Percentiles rank a stretch among this genome's conserved stretches.
Conservation (phyloP, 179 eudicot genomes). For the Heliamphora pulchella region DNA sequence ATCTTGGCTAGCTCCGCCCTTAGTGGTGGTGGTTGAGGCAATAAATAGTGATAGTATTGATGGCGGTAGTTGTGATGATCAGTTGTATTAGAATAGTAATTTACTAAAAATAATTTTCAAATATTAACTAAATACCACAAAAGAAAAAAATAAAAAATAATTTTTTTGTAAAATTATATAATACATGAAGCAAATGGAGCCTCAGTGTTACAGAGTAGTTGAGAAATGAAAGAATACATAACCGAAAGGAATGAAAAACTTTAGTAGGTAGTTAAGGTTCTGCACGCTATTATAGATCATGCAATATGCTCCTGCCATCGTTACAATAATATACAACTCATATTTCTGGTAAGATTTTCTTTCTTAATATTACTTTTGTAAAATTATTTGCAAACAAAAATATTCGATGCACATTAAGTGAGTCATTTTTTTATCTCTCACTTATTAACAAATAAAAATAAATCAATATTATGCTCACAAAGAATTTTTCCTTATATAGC, state of each 20-base stretch:
- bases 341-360: not conserved
- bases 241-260: slow-evolving; percentile 11
- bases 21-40: too few relatives aligned
- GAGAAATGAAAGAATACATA: not conserved
- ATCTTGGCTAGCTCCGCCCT: too few relatives aligned
- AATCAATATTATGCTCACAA: too few relatives aligned
- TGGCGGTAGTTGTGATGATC: too few relatives aligned
- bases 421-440: slow-evolving; percentile 10
- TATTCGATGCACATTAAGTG: not conserved
- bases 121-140: too few relatives aligned
- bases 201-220: not conserved
- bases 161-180: not conserved
- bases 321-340: slow-evolving; percentile 10
- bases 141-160: not conserved
- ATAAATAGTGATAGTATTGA: too few relatives aligned
- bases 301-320: slow-evolving; percentile 42
- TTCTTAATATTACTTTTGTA: not conserved
- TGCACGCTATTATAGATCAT: slow-evolving; percentile 52
- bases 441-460: not conserved
- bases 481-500: too few relatives aligned
- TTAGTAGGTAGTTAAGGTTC: slow-evolving; percentile 29
- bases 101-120: too few relatives aligned
- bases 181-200: not conserved
- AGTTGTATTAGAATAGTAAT: too few relatives aligned
- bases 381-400: not conserved